Evolutionary conservation across 129 eudicot genomes (phyloP).

Genomic region (Chrysanthemum seticuspe): DNA sequence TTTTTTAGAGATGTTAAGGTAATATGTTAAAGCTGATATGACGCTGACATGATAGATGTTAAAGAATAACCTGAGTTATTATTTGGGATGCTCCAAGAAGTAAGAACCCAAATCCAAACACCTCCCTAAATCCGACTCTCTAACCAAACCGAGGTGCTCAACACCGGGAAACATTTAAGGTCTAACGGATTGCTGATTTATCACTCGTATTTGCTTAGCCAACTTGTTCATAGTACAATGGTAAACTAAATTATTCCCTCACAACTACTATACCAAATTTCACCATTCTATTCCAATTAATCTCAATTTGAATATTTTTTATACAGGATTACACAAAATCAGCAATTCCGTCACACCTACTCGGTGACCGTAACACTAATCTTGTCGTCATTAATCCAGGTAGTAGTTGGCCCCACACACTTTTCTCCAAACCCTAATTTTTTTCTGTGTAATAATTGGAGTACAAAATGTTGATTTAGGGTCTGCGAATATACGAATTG

Average conservation of each 20-base stretch:
- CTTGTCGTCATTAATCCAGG: slow-evolving; percentile 96
- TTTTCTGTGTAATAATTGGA: background rate
- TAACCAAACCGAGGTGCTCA: too few species aligned
- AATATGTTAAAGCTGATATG: too few species aligned
- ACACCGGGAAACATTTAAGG: too few species aligned
- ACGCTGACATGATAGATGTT: too few species aligned
- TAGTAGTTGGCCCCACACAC: background rate
- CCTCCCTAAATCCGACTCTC: too few species aligned
- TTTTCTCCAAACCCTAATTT: slow-evolving; percentile 35
- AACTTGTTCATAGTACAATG: too few species aligned
- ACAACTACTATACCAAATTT: background rate
- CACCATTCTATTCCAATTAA: background rate
- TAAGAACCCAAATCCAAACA: too few species aligned
- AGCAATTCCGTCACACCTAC: slow-evolving; percentile 74
- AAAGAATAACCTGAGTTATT: too few species aligned
- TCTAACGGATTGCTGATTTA: too few species aligned
- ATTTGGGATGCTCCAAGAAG: too few species aligned
- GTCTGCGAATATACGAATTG: slow-evolving; percentile 75
- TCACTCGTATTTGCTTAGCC: too few species aligned
- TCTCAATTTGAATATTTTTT: background rate
- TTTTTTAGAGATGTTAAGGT: too few species aligned
- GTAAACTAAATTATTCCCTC: background rate
- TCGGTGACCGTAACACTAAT: slow-evolving; percentile 86
- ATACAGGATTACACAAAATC: slow-evolving; percentile 78
- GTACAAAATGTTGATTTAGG: slow-evolving; percentile 38